These are phyloP conservation scores for Trichoderma oligosporum DNA, from an alignment of 2,329 filamentous ascomycete genomes.

Conservation along the genomic window DNA sequence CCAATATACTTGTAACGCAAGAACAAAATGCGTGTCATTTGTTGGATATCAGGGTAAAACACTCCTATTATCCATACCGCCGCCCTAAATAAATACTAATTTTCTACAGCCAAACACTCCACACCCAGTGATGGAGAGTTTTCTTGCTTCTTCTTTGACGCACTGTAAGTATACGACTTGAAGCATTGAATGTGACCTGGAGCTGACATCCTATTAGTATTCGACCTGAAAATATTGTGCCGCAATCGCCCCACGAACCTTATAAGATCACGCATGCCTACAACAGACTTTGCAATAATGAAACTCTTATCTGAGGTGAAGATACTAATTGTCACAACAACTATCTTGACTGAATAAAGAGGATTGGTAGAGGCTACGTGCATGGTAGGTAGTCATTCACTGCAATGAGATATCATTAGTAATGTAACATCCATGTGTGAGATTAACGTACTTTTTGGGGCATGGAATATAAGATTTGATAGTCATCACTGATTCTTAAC, in stretches of 20 bases:
- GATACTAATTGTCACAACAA: not conserved
- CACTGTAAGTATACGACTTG: slow-evolving; percentile 13
- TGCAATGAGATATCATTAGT: not conserved
- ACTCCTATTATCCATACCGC: not conserved
- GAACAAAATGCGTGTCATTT: slow-evolving; percentile 18
- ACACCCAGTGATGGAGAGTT: slow-evolving; percentile 4
- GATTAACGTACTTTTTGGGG: not conserved
- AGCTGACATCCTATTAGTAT: slow-evolving; percentile 13
- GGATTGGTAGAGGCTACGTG: not conserved
- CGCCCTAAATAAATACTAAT: not conserved
- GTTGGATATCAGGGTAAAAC: slow-evolving; percentile 19
- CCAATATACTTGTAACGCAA: slow-evolving; percentile 21
- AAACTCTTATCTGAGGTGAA: not conserved
- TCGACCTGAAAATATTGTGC: slow-evolving; percentile 2
- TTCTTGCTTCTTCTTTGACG: slow-evolving; percentile 20
- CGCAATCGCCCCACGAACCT: not conserved
- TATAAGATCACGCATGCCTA: slow-evolving; percentile 19
- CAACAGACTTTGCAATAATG: slow-evolving; percentile 18
- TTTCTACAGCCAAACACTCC: not conserved
- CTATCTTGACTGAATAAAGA: no score
- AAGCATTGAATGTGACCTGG: not conserved
- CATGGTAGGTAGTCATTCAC: not conserved
- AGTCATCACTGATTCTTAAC: not conserved
- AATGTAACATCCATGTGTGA: not conserved
- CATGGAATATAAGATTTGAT: not conserved